Conservation (phyloP, 257 asterid species). For the Solanum appendiculatum region DNA sequence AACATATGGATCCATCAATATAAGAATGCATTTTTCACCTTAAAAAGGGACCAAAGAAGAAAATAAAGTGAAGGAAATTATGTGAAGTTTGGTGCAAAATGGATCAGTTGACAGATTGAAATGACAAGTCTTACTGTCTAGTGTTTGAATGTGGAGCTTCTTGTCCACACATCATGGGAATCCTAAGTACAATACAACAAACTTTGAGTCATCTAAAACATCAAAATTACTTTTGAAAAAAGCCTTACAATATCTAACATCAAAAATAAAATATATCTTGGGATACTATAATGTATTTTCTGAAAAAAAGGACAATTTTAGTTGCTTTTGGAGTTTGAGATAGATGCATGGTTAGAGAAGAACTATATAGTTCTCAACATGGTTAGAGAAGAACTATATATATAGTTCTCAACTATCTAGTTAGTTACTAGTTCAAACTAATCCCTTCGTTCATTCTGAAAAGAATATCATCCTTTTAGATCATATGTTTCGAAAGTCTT, state of each 20-base stretch:
- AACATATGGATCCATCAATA: neutral
- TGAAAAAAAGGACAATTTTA: neutral
- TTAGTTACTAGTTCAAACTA: neutral
- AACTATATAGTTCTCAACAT: neutral
- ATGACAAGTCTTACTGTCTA: neutral
- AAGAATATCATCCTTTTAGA: neutral
- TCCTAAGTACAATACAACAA: neutral
- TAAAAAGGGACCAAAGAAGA: neutral
- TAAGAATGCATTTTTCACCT: neutral
- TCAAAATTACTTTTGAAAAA: neutral
- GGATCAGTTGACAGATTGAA: neutral
- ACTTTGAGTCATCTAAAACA: neutral
- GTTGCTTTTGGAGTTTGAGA: neutral
- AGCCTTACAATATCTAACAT: neutral
- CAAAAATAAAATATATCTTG: neutral
- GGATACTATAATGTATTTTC: neutral
- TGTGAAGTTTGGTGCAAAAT: neutral
- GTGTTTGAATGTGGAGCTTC: neutral
- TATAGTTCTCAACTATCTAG: neutral
- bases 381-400: neutral
- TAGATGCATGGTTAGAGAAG: neutral
- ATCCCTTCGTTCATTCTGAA: rapidly evolving
- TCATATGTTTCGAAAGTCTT: neutral
- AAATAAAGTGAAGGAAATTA: neutral
- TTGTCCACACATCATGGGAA: neutral